Evolutionary conservation across 2,329 filamentous ascomycete genomes (phyloP), one percentile per base, ranked within the genome.

Genomic region (Drechslerella coelobrocha): DNA sequence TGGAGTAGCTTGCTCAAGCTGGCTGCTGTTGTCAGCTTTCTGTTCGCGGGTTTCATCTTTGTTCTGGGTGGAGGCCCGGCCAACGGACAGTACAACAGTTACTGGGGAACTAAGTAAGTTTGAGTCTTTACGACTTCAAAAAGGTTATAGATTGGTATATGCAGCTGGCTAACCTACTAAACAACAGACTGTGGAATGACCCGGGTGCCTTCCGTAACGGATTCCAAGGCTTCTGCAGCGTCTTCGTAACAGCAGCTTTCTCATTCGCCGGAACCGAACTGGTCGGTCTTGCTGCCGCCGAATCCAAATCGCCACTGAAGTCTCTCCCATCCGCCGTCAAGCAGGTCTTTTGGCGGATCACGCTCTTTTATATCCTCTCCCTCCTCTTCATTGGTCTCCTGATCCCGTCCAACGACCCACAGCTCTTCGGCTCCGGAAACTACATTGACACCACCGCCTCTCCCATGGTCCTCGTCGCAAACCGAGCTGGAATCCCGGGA

Each of bases 241-340:
- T 87, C 50, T 87, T 88, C 74, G 84, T 87, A 66, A 87, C 85
- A 26, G 85, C 85, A n/a, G 84, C 85, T 2, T 88, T 88, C 75
- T 81, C 85, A 52, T 88, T 86, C 77, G 82, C 83, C 34, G 85
- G 86, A 73, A 87, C 85, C 26, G 86, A 88, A 77, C 78, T 88
- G 39, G 84, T 86, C 41, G 85, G 85, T 76, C 79, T 87, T 47
- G 84, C 84, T 23, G 84, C 84, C 43, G 84, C 84, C 17, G 84
- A 86, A 77, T 84, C 84, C 9, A 79, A 79, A 23, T 84, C 86
- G 72, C 84, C 85, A 27, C 79, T 81, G 66, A 84, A 81, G 74
- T 79, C 79, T 2, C 77, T 82, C 39, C 81, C 81, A 76, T 77
- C 66, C 57, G 81, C 81, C 43, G 78, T 80, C 19, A 79, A 79